Base-by-base conservation (phyloP, 1,139 yeast genomes). In the Sugiyamaella paludigena region DNA sequence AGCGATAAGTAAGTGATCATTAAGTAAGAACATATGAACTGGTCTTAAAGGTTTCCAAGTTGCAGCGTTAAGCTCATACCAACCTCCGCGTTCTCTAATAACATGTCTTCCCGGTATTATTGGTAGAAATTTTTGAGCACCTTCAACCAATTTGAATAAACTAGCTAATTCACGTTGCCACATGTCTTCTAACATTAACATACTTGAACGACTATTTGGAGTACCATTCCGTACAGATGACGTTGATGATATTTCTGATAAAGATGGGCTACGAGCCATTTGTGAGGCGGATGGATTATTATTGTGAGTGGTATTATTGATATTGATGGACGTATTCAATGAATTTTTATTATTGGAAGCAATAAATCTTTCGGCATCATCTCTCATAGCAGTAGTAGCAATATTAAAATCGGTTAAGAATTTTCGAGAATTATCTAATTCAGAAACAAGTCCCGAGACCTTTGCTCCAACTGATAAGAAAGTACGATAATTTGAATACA, bases 11-110 rank as follows among this genome's bases (percentile, higher is more conserved):
- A 89, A 67, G 58, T 84, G 76, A 65, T 91, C 98, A 63, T 86
- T 89, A 55, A 91, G 72, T 9, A 91, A 68, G 58, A 86, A 85
- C 43, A 91, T 69, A 62, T 86, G 95, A 1, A 84, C 83, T 1
- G 89, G 83, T 59, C 86, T 83, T 39, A 84, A 74, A 1, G 89
- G 83, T 63, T 87, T 86, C 81, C 91, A 83, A 15, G 96, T 89
- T 0, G 95, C 92, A 1, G 86, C 81, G 61, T 89, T 89, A 51
- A 91, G 73, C 66, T 91, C 96, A 53, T 78, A 80, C 97, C 97
- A 91, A 45, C 92, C 78, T 1, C 85, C 84, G 66, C 89, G 83
- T 60, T 88, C 94, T 8, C 83, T 79, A 28, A 88, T 71, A 2
- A 91, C 80, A 64, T 89, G 96, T 47, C 97, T 76, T 2, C 94